Evolutionary conservation across 441 rosid species (phyloP), one percentile per base, ranked within the genome.

Genomic region (Erodium moschatum): DNA sequence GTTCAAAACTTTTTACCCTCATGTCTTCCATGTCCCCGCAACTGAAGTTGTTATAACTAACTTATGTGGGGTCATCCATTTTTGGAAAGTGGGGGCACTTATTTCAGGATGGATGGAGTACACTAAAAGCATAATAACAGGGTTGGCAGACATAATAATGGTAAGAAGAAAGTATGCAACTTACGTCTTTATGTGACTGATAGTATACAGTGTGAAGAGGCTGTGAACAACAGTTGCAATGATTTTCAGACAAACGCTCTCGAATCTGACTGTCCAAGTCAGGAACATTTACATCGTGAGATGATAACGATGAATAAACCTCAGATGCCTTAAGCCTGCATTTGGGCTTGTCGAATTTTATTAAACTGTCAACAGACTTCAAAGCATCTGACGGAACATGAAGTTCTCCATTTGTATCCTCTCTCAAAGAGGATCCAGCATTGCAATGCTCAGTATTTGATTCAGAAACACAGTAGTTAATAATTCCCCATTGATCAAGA

Each of bases 401-500:
- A 84, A 90, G 84, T 84, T 90, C 98, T 66, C 96, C 92, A 79
- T 75, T 85, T 73, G 78, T 48, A 74, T 92, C 98, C 82, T 92
- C 97, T 79, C 83, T 87, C 77, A 92, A 82, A 74, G 79, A 87
- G 67, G 81, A 82, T 40, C 78, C 82, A 67, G 68, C 79, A 79
- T 79, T 82, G 83, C 89, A 87, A 76, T 82, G 77, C 72, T 82
- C 91, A 73, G 75, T 77, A 64, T 64, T 80, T 69, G 84, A 76
- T 48, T 77, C 60, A 66, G 79, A 77, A 35, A 91, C 88, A 85
- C 89, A 87, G 76, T 90, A 92, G 81, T 92, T 92, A 70, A 90
- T 87, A 66, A 92, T 89, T 71, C 98, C 98, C 98, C 98, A 93
- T 62, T 93, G 96, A 78, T 93, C 92, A 79, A 93, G 97, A 82